These are phyloP conservation scores for Candida railenensis DNA, from an alignment of 805 yeast genomes.

Conservation along the genomic window DNA sequence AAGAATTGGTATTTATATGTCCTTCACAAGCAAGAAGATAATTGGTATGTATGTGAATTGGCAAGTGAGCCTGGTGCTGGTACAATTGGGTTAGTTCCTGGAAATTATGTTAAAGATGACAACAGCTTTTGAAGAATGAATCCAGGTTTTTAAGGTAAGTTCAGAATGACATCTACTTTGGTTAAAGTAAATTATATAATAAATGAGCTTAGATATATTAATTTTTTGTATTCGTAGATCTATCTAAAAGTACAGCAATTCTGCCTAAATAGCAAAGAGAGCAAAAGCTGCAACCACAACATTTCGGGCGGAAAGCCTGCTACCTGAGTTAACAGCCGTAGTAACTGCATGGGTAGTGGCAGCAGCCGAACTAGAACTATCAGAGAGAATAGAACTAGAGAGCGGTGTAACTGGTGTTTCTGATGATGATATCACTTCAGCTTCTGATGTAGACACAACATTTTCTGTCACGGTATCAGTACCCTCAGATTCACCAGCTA, in stretches of 20 bases:
- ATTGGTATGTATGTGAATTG: constrained; percentile 45
- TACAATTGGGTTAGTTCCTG: constrained; percentile 42
- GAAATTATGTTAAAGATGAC: constrained; percentile 36
- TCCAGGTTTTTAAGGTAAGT: too few relatives aligned
- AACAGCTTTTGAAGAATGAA: neutral
- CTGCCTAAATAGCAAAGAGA: neutral
- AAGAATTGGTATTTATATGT: constrained; percentile 44
- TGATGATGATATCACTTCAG: too few relatives aligned
- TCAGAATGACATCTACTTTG: too few relatives aligned
- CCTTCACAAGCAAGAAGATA: constrained; percentile 42
- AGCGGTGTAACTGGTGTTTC: neutral
- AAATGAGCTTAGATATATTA: too few relatives aligned
- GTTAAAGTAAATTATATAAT: too few relatives aligned
- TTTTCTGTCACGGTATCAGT: constrained; percentile 20
- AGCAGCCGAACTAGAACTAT: constrained; percentile 8
- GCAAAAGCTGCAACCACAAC: neutral
- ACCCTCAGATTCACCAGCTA: constrained; percentile 25
- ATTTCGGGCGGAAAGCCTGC: neutral
- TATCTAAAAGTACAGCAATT: too few relatives aligned
- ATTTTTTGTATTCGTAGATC: too few relatives aligned
- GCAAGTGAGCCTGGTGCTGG: constrained; percentile 26
- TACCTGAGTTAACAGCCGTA: neutral
- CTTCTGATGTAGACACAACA: constrained; percentile 31
- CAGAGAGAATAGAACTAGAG: too few relatives aligned
- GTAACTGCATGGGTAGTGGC: constrained; percentile 8